Conservation (phyloP, 2,329 filamentous ascomycete genomes). For the Alternaria arbusti region DNA sequence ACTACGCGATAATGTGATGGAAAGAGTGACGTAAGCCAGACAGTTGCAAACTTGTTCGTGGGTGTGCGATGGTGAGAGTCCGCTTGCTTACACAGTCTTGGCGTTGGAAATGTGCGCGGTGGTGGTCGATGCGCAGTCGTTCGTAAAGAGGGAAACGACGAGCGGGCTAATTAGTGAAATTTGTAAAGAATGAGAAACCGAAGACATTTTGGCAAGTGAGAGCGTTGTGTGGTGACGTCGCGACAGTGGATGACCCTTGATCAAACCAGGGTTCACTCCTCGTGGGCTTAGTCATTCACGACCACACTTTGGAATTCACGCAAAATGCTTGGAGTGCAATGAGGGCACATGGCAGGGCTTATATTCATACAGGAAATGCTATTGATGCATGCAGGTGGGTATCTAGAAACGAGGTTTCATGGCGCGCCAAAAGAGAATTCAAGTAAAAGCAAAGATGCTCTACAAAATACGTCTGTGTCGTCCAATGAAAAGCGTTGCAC, state of each 20-base stretch:
- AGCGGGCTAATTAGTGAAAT: background rate
- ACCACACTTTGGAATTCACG: background rate
- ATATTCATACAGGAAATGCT: background rate
- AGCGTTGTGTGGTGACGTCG: background rate
- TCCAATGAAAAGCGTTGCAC: background rate
- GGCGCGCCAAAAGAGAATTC: background rate
- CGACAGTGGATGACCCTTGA: background rate
- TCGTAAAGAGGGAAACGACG: background rate
- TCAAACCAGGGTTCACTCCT: slow-evolving; percentile 1
- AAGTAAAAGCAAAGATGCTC: background rate
- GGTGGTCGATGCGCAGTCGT: background rate
- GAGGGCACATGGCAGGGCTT: background rate
- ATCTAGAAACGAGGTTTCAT: background rate
- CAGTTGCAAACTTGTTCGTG: background rate
- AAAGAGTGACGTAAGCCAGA: background rate
- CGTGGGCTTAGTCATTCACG: background rate
- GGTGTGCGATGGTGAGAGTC: background rate
- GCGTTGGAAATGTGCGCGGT: background rate
- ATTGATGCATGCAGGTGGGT: background rate
- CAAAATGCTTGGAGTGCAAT: background rate
- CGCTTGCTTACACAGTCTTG: background rate
- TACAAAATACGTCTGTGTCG: background rate
- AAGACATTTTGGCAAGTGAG: slow-evolving; percentile 1
- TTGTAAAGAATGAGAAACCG: background rate
- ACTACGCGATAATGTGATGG: background rate